Evolutionary conservation across 2,329 filamentous ascomycete species (phyloP), one percentile per base, ranked within the genome.

Genomic region (Cladobotryum mycophilum): DNA sequence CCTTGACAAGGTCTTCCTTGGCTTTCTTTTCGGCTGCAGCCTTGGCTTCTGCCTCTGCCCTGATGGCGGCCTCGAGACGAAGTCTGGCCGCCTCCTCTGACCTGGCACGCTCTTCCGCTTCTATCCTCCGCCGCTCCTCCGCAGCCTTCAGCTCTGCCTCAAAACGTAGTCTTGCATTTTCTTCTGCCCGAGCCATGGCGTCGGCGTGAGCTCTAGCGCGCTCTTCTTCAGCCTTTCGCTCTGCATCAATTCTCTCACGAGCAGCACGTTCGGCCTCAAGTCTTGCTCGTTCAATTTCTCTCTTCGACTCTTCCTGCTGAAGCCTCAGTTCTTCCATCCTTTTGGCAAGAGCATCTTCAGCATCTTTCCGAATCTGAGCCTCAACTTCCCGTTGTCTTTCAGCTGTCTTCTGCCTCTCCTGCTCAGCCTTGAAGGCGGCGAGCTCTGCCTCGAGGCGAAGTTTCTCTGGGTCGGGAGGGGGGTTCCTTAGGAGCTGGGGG

Each of bases 381-480:
- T 78, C 74, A 1, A 73, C 55, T 45, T 74, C 71, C 4, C 65
- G 66, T 50, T 72, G 68, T 58, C 67, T 71, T 34, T 74, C 70
- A 9, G 69, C 71, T 11, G 72, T 73, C 47, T 74, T 75, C 53
- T 68, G 70, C 55, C 66, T 69, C 30, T 71, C 73, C 51, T 75
- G 67, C 30, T 71, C 71, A 4, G 65, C 68, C 54, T 79, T 73
- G 41, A 79, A 70, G 9, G 69, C 67, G 12, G 75, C 72, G 14
- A 88, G 66, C 58, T 85, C 76, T 55, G 80, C 75, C 54, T 84
- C 76, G 51, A 85, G 75, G n/a, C 72, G 72, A 55, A 85, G 71
- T 59, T 81, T 81, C 50, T 85, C 78, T 2, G 78, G 74, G 48
- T 85, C 79, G 2, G 73, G 70, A 5, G 75, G 73, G 3, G 55